These are phyloP conservation scores for Xylaria longipes DNA, from an alignment of 495 filamentous ascomycete species.

Conservation along the genomic window DNA sequence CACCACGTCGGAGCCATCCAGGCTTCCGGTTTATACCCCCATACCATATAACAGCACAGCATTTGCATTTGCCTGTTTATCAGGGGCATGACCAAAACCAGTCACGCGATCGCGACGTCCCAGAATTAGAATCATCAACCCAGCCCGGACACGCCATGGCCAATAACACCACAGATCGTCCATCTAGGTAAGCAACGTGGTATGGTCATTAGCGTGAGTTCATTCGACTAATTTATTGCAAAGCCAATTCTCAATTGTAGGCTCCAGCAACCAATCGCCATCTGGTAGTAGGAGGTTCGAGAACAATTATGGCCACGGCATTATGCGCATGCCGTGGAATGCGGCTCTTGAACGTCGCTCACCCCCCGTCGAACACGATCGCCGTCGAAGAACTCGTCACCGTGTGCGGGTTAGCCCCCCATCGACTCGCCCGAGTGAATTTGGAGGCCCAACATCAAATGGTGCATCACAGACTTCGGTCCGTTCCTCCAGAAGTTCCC, in stretches of 20 bases:
- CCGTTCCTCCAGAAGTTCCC: conserved; percentile 28
- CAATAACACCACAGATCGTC: conserved; percentile 5
- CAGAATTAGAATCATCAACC: conserved; percentile 5
- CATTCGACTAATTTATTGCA: conserved; percentile 7
- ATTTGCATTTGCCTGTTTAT: conserved; percentile 27
- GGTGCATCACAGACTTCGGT: conserved; percentile 23
- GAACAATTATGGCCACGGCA: background rate
- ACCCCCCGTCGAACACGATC: conserved; percentile 47
- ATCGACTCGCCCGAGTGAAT: conserved; percentile 15
- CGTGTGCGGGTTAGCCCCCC: conserved; percentile 26
- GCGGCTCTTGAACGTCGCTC: conserved; percentile 42
- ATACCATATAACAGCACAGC: conserved; percentile 25
- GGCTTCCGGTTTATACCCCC: conserved; percentile 35
- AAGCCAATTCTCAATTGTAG: conserved; percentile 5
- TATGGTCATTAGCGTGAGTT: no score
- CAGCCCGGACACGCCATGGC: conserved; percentile 3
- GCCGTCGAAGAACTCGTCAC: conserved; percentile 46
- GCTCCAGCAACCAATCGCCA: background rate
- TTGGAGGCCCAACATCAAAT: conserved; percentile 25
- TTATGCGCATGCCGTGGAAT: conserved; percentile 18
- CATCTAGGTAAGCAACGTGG: conserved; percentile 10
- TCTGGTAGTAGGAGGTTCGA: conserved; percentile 13
- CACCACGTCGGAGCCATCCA: conserved; percentile 27
- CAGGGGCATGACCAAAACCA: conserved; percentile 9
- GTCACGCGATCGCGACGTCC: conserved; percentile 19